Conservation (phyloP, 345 rosid genomes). For the Anastatica hierochuntica region DNA sequence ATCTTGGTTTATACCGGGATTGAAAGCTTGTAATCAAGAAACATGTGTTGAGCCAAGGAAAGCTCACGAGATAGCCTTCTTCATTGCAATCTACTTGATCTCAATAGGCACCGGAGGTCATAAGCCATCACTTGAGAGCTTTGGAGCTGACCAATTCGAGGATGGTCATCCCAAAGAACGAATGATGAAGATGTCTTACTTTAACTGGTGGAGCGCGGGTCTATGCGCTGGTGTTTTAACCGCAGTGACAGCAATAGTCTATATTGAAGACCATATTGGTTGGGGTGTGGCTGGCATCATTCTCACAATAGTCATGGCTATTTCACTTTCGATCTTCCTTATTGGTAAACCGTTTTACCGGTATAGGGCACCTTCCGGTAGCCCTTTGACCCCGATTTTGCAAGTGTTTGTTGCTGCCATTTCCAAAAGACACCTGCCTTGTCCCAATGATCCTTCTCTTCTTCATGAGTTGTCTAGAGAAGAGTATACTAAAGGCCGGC, state of each 20-base stretch:
- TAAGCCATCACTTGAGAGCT: constrained; percentile 88
- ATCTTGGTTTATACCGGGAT: constrained; percentile 64
- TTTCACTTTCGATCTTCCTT: constrained; percentile 49
- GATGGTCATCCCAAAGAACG: constrained; percentile 64
- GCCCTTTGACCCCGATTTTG: constrained; percentile 76
- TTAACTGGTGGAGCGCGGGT: constrained; percentile 90
- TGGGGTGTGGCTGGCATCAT: constrained; percentile 80
- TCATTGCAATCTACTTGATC: constrained; percentile 69
- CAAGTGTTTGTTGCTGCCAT: constrained; percentile 77
- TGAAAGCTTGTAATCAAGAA: constrained; percentile 52
- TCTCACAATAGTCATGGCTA: constrained; percentile 54
- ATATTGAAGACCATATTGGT: constrained; percentile 64
- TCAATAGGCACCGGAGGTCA: constrained; percentile 94
- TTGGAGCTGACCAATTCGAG: constrained; percentile 95
- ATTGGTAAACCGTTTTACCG: constrained; percentile 67
- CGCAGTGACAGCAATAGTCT: constrained; percentile 64
- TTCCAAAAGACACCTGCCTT: constrained; percentile 53
- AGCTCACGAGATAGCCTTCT: constrained; percentile 59
- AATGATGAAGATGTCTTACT: constrained; percentile 78
- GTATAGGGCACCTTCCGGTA: constrained; percentile 53
- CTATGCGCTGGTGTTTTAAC: constrained; percentile 64
- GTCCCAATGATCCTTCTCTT: constrained; percentile 42
- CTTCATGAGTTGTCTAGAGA: constrained; percentile 44
- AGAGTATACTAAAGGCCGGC: constrained; percentile 38
- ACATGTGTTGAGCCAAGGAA: constrained; percentile 51